These are phyloP conservation scores for Lachnellula occidentalis DNA, from an alignment of 2,329 filamentous ascomycete genomes.

Conservation along the genomic window DNA sequence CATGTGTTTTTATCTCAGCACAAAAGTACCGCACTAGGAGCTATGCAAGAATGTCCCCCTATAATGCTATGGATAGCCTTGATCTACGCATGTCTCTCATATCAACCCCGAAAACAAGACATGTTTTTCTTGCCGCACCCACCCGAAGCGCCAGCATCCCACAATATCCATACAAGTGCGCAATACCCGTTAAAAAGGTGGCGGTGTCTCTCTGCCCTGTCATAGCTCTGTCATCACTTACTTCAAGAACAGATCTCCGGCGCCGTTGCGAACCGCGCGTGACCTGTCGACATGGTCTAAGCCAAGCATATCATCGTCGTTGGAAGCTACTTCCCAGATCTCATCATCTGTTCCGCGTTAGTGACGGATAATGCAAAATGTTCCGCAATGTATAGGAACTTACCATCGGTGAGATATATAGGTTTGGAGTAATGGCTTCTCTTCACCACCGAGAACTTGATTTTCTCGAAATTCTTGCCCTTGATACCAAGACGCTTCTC, in stretches of 20 bases:
- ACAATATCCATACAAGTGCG: neutral
- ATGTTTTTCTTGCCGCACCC: neutral
- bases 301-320: slow-evolving; percentile 57
- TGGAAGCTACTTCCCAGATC: slow-evolving; percentile 46
- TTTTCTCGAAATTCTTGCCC: slow-evolving; percentile 97
- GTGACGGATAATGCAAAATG: neutral
- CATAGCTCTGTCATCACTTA: slow-evolving; percentile 10
- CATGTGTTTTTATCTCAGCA: neutral
- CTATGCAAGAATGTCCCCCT: neutral
- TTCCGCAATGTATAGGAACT: slow-evolving; percentile 31
- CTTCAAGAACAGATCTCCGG: slow-evolving; percentile 56
- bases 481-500: slow-evolving; percentile 91
- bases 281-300: slow-evolving; percentile 62
- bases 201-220: too few relatives aligned
- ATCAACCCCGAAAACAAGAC: neutral
- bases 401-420: slow-evolving; percentile 82
- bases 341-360: slow-evolving; percentile 46
- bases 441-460: slow-evolving; percentile 84
- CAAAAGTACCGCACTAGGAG: neutral
- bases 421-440: slow-evolving; percentile 69
- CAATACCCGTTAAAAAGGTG: too few relatives aligned
- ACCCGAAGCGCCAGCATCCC: neutral
- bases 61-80: neutral
- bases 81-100: neutral
- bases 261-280: slow-evolving; percentile 52